Conservation (phyloP, 73 alveolate genomes). For the Paramecium biaurelia region DNA sequence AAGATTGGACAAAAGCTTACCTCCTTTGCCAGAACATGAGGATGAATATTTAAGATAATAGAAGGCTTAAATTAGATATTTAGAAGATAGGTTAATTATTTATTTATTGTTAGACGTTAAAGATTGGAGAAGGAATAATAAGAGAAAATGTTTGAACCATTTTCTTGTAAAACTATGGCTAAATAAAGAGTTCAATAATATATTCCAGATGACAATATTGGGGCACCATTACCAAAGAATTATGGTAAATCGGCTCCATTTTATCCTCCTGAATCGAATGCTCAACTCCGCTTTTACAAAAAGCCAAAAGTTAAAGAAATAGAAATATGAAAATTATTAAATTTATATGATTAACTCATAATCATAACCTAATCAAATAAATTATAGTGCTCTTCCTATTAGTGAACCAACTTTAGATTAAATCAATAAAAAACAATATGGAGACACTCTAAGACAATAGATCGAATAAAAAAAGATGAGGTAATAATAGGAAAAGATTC, state of each 20-base stretch:
- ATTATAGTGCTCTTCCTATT: background rate
- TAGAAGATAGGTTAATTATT: conserved; percentile 74
- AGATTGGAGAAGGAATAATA: conserved; percentile 77
- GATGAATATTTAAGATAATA: conserved; percentile 79
- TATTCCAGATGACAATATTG: conserved; percentile 86
- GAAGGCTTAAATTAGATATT: conserved; percentile 72
- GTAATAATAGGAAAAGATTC: background rate
- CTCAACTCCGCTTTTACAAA: conserved; percentile 90
- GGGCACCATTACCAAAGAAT: conserved; percentile 84
- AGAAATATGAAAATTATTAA: conserved; percentile 71
- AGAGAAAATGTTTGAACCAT: conserved; percentile 76
- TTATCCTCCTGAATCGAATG: conserved; percentile 92
- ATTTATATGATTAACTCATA: conserved; percentile 1
- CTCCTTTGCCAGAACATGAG: conserved; percentile 93
- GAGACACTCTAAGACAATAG: background rate
- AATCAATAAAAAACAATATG: background rate
- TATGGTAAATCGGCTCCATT: conserved; percentile 95
- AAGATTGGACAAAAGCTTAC: conserved; percentile 85
- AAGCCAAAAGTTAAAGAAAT: conserved; percentile 84
- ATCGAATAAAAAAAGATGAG: background rate
- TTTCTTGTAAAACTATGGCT: conserved; percentile 88
- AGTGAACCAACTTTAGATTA: background rate
- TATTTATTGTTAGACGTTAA: conserved; percentile 51
- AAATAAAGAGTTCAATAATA: conserved; percentile 92
- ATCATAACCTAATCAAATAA: background rate